These are phyloP conservation scores for Drechslera avenae DNA, from an alignment of 2,329 filamentous ascomycete species.

Conservation along the genomic window DNA sequence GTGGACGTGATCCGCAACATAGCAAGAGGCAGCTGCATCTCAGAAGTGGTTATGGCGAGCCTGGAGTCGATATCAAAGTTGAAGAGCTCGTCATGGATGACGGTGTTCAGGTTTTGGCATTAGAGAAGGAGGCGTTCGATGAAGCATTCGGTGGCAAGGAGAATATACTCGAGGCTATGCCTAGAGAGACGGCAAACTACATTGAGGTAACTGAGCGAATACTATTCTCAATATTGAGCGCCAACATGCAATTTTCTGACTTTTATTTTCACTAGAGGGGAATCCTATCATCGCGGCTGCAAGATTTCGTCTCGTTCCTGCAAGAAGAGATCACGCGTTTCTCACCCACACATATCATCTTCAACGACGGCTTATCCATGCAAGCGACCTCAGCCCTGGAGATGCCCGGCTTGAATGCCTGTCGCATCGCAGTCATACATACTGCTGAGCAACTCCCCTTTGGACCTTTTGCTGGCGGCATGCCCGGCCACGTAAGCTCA, in stretches of 20 bases:
- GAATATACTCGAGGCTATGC: not conserved
- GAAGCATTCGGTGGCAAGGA: not conserved
- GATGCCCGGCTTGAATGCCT: not conserved
- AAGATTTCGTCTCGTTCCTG: constrained; percentile 5
- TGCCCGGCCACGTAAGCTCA: constrained; percentile 4
- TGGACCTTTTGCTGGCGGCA: constrained; percentile 4
- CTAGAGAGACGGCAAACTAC: not conserved
- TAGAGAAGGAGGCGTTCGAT: not conserved
- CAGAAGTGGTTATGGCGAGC: no score
- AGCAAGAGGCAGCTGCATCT: no score
- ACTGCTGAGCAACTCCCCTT: constrained; percentile 13
- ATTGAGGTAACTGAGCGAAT: not conserved
- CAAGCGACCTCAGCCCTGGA: not conserved
- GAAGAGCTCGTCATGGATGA: not conserved
- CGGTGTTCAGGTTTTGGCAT: not conserved
- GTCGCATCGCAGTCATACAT: constrained; percentile 3
- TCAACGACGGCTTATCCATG: constrained; percentile 5
- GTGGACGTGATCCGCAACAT: not conserved
- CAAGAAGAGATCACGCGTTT: constrained; percentile 4
- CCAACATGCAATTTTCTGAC: no score
- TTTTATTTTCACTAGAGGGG: no score
- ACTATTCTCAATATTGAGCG: no score
- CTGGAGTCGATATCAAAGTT: not conserved
- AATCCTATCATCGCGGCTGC: not conserved
- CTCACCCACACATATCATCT: constrained; percentile 1